A percentile compares a stretch with the other conserved stretches of the same genome.
Conservation (phyloP, 306 rosid species). For the Herpetospermum pedunculosum region DNA sequence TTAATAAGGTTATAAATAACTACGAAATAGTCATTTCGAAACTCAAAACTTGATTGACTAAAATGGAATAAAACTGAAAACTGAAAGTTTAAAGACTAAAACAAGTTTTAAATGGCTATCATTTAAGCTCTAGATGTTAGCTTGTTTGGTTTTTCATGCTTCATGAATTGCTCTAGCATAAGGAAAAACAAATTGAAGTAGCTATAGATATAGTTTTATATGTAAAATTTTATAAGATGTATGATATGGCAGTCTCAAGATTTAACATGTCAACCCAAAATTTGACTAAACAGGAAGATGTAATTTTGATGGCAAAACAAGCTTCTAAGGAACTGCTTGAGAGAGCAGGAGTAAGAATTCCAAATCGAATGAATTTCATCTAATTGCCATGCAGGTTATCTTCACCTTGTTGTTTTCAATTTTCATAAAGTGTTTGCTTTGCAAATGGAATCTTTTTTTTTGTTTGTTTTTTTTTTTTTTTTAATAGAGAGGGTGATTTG, state of each 20-base stretch:
- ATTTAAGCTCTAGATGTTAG: background rate
- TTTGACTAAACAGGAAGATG: constrained; percentile 37
- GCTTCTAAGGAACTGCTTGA: constrained; percentile 51
- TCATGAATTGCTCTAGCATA: background rate
- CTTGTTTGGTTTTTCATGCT: background rate
- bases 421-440: background rate
- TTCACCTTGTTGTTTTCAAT: background rate
- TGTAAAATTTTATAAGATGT: background rate
- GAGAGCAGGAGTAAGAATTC: constrained; percentile 64
- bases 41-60: no score
- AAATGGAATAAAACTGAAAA: no score
- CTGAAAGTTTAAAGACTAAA: no score
- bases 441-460: background rate
- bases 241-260: background rate
- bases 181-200: background rate
- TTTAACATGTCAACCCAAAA: constrained; percentile 3
- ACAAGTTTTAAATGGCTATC: no score
- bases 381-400: constrained; percentile 9
- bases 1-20: no score
- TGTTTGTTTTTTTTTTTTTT: no score
- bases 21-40: no score
- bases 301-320: constrained; percentile 43
- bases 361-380: constrained; percentile 52
- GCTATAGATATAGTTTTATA: background rate
- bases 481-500: no score